Conservation (phyloP, 768 basidiomycete species). For the Pisolithus albus region DNA sequence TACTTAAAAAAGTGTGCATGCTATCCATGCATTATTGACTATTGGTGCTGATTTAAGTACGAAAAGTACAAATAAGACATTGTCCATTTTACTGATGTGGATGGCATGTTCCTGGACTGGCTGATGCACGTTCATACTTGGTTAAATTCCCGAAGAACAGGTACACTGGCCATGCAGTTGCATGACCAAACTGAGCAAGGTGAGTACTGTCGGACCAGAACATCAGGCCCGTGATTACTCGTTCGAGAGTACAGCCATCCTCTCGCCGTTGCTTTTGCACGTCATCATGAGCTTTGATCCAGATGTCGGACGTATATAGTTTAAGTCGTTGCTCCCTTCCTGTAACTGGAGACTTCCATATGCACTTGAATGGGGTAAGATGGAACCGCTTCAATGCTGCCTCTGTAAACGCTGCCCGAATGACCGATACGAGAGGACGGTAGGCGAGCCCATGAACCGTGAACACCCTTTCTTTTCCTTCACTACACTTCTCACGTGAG, state of each 20-base stretch:
- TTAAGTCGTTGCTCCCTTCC: slow-evolving; percentile 13
- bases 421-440: slow-evolving; percentile 12
- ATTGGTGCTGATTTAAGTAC: no score
- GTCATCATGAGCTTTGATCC: slow-evolving; percentile 16
- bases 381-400: slow-evolving; percentile 13
- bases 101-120: slow-evolving; percentile 10
- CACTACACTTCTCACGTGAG: not conserved
- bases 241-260: slow-evolving; percentile 5
- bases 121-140: slow-evolving; percentile 12
- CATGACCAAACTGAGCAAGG: slow-evolving; percentile 10
- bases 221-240: slow-evolving; percentile 14
- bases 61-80: no score
- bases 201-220: slow-evolving; percentile 17
- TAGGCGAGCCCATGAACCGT: slow-evolving; percentile 23
- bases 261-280: slow-evolving; percentile 12
- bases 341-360: slow-evolving; percentile 10
- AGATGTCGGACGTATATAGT: slow-evolving; percentile 19
- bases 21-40: no score
- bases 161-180: slow-evolving; percentile 19
- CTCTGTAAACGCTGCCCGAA: slow-evolving; percentile 7
- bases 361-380: slow-evolving; percentile 18
- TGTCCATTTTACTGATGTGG: no score
- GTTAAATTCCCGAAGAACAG: slow-evolving; percentile 15
- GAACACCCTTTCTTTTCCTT: slow-evolving; percentile 14
- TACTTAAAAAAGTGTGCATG: no score